These are phyloP conservation scores for Beauveria sp. DNA, from an alignment of 2,329 filamentous ascomycete species.

Conservation along the genomic window DNA sequence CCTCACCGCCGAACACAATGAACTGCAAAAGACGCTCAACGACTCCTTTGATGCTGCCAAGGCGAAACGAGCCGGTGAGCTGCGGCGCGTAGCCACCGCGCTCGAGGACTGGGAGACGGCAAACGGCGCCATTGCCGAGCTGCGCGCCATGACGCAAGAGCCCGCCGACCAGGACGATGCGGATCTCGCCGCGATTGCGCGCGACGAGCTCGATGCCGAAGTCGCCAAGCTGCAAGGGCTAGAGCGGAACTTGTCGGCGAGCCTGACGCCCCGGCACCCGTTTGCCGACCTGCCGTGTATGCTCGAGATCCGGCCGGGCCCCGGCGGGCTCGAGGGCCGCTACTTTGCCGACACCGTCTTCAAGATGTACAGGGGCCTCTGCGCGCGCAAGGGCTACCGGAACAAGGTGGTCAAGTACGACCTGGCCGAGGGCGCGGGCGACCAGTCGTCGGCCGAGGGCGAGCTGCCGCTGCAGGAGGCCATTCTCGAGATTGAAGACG, in stretches of 20 bases:
- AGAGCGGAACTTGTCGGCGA: conserved; percentile 60
- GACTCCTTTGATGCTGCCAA: conserved; percentile 48
- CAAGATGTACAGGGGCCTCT: conserved; percentile 82
- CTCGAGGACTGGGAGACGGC: conserved; percentile 52
- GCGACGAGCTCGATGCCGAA: conserved; percentile 72
- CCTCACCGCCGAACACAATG: conserved; percentile 49
- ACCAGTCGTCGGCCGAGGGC: conserved; percentile 42
- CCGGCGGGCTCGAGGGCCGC: conserved; percentile 83
- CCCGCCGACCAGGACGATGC: conserved; percentile 45
- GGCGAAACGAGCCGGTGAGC: conserved; percentile 54
- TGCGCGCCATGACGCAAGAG: conserved; percentile 39
- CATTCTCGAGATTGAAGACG: conserved; percentile 70
- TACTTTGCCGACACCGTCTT: conserved; percentile 84
- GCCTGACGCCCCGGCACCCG: conserved; percentile 79
- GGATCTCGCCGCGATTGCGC: conserved; percentile 66
- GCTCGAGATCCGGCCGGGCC: conserved; percentile 84
- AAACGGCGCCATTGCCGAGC: conserved; percentile 45
- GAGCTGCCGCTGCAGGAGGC: conserved; percentile 76
- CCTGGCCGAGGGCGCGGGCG: conserved; percentile 56
- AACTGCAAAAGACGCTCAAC: conserved; percentile 43
- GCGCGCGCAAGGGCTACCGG: conserved; percentile 59
- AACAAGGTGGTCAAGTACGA: conserved; percentile 73
- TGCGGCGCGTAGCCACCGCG: conserved; percentile 49
- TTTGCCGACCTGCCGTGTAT: conserved; percentile 87
- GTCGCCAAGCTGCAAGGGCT: conserved; percentile 53